Evolutionary conservation across 176 grass and related monocot genomes (phyloP).

Genomic region (Ensete glaucum): DNA sequence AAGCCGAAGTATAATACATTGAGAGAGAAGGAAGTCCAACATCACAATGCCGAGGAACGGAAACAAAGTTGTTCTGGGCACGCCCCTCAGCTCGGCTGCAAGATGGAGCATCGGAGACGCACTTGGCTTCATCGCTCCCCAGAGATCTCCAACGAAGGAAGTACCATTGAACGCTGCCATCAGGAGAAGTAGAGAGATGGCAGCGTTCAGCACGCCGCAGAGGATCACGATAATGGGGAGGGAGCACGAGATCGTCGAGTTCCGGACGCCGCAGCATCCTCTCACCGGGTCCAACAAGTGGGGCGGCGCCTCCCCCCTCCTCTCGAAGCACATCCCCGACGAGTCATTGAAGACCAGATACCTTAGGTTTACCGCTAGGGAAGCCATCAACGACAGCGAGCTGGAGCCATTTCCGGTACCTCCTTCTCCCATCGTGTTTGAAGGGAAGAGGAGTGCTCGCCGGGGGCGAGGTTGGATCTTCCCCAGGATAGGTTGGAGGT

Average conservation of each 20-base stretch:
- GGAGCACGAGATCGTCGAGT: slow-evolving; percentile 18
- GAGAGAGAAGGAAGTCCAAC: too few species aligned
- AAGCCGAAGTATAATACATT: too few species aligned
- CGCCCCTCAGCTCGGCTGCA: too few species aligned
- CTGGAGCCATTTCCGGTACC: not conserved
- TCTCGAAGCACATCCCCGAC: slow-evolving; percentile 5
- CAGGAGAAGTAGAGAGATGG: not conserved
- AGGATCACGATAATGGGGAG: slow-evolving; percentile 13
- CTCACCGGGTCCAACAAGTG: slow-evolving; percentile 8
- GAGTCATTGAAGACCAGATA: slow-evolving; percentile 12
- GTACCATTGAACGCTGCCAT: too few species aligned
- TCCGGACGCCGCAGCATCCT: slow-evolving; percentile 21
- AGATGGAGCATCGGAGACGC: too few species aligned
- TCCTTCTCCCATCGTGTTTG: too few species aligned
- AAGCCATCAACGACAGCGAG: not conserved
- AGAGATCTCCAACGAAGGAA: too few species aligned
- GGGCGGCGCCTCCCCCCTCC: slow-evolving; percentile 19
- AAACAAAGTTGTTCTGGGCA: too few species aligned
- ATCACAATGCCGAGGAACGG: too few species aligned
- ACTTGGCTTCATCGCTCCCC: too few species aligned
- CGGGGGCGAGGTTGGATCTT: not conserved
- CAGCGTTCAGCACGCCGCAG: not conserved
- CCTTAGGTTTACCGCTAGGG: not conserved
- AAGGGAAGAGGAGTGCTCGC: not conserved
- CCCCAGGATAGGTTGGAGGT: not conserved